A percentile compares a stretch with the other conserved stretches of the same genome.
Evolutionary conservation across 176 grass and related monocot species (phyloP).

Genomic region (Paspalum notatum): DNA sequence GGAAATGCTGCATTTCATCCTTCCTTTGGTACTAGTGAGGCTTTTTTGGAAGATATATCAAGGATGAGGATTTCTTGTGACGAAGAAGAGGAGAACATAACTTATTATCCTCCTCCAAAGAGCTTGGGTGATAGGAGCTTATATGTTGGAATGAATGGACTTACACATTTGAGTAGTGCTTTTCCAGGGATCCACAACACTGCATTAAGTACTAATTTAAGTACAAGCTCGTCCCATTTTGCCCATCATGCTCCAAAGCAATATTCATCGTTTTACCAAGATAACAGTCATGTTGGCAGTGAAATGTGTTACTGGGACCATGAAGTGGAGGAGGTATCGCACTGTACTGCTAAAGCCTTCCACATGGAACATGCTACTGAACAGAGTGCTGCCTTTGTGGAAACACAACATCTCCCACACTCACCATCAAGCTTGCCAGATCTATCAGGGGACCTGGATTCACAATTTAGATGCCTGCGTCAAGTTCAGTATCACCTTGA

Average conservation of each 20-base stretch:
- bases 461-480: constrained; percentile 62
- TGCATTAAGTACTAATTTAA: constrained; percentile 35
- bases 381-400: constrained; percentile 26
- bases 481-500: constrained; percentile 65
- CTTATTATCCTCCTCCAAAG: constrained; percentile 29
- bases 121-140: constrained; percentile 1
- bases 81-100: constrained; percentile 25
- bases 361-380: constrained; percentile 20
- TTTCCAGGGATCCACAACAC: background rate
- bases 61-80: constrained; percentile 40
- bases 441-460: constrained; percentile 71
- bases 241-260: constrained; percentile 17
- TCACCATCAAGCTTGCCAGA: constrained; percentile 42
- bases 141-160: constrained; percentile 19
- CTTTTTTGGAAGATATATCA: constrained; percentile 33
- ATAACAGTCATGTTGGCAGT: constrained; percentile 27
- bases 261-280: constrained; percentile 18
- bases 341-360: background rate
- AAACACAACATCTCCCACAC: constrained; percentile 16
- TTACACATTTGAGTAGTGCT: background rate
- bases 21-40: constrained; percentile 20
- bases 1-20: constrained; percentile 7
- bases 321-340: constrained; percentile 30
- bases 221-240: constrained; percentile 13
- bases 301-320: constrained; percentile 5